Conservation (phyloP, 108 stramenopile species). For the Nitzschia sp. region DNA sequence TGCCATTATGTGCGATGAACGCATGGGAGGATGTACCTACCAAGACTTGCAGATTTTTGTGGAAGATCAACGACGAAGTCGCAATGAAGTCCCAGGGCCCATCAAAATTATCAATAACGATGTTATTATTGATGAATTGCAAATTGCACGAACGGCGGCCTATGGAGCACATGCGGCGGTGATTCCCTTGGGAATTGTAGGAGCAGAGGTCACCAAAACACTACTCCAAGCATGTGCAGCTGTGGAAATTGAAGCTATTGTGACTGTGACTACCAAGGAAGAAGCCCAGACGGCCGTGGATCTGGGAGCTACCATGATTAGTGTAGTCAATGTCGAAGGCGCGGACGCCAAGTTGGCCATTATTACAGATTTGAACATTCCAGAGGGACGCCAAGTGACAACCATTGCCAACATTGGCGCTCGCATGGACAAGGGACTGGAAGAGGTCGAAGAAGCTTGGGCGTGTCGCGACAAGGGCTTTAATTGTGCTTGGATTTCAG, state of each 20-base stretch:
- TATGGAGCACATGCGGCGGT: conserved; percentile 61
- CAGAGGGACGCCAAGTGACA: conserved; percentile 56
- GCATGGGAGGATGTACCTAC: conserved; percentile 82
- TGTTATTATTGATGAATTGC: conserved; percentile 82
- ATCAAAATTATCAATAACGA: conserved; percentile 76
- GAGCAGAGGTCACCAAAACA: conserved; percentile 41
- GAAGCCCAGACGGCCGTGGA: conserved; percentile 76
- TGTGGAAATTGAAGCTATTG: conserved; percentile 63
- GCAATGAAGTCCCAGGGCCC: conserved; percentile 78
- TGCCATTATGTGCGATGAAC: conserved; percentile 78
- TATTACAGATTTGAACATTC: conserved; percentile 42
- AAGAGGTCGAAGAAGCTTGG: conserved; percentile 91
- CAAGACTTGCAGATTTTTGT: conserved; percentile 61
- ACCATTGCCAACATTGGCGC: conserved; percentile 73
- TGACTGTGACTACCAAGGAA: conserved; percentile 58
- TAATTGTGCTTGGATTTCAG: conserved; percentile 81
- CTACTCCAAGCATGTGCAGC: conserved; percentile 49
- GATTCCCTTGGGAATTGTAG: conserved; percentile 46
- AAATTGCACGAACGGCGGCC: conserved; percentile 69
- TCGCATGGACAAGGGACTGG: conserved; percentile 67
- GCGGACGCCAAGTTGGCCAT: conserved; percentile 52
- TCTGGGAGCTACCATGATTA: conserved; percentile 60
- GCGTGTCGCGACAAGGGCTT: conserved; percentile 80
- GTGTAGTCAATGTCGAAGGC: conserved; percentile 42
- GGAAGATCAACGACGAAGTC: conserved; percentile 69